Base-by-base conservation (phyloP, 768 basidiomycete genomes). In the Tylopilus rubrobrunneus region DNA sequence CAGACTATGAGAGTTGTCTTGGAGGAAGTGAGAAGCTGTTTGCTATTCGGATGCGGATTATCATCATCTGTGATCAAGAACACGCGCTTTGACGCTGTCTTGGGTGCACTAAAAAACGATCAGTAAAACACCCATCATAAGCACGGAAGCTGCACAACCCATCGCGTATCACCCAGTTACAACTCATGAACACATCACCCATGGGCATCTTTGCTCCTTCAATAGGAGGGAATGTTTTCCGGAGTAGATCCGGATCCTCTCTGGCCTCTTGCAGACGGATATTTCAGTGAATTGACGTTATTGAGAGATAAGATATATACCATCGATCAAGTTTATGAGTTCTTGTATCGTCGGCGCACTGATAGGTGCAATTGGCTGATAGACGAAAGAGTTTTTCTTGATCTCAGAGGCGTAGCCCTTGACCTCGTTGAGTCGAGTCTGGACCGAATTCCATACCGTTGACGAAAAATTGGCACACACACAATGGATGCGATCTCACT, bases 121-220 rank as follows among this genome's bases (percentile, higher is more conserved):
- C 5, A 33, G 50, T 48, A 7, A 51, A 29, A n/a, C 17, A 14
- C 15, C 33, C 19, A 21, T 37, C 14, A 21, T 27, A 45, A 62
- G 80, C 54, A 12, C 4, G 19, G 49, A 49, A 36, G 11, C 7
- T 11, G 49, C 37, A 28, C 52, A 56, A 97, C 96, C 89, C 86
- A 62, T 93, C 89, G 23, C 93, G 85, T 49, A 98, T 76, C 19
- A 93, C 79, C 83, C 87, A 89, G 57, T 92, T 95, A 61, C 92
- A 93, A 57, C 87, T 89, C 0, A 86, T 91, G 67, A 98, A 89
- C 0, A 95, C 89, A 58, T 94, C 92, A 17, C 91, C 91, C 72
- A 95, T 84, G 0, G 93, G 82, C 21, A 89, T 79, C 49, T 80
- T 78, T 25, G 70, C 71, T 49, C 78, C 83, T 33, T 74, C 72